Evolutionary conservation across 2,329 filamentous ascomycete genomes (phyloP).

Genomic region (Botrytis porri): DNA sequence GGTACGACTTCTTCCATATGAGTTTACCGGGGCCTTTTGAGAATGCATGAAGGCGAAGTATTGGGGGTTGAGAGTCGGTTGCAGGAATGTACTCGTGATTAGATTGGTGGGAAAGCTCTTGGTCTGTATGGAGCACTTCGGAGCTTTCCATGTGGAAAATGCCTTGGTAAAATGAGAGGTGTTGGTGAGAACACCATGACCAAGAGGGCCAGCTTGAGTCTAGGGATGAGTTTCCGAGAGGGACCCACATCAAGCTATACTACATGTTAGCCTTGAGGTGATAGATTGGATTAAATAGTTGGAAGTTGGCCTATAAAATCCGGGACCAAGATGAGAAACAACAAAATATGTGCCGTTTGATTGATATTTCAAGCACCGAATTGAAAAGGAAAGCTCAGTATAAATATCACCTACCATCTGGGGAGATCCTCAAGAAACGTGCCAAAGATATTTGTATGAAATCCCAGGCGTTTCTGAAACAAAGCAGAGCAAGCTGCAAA

Average conservation of each 20-base stretch:
- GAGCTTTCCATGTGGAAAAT: not conserved
- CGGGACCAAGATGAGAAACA: not conserved
- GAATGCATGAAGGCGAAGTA: not conserved
- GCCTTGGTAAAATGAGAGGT: not conserved
- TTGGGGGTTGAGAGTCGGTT: not conserved
- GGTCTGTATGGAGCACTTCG: not conserved
- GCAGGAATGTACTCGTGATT: not conserved
- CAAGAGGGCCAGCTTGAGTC: not conserved
- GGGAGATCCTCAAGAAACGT: not conserved
- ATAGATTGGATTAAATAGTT: rapidly evolving
- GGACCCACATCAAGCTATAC: not conserved
- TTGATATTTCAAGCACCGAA: not conserved
- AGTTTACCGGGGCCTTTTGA: not conserved
- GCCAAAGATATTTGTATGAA: not conserved
- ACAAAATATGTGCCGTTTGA: not conserved
- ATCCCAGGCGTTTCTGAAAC: not conserved
- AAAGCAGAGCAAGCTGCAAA: not conserved
- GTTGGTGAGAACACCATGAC: not conserved
- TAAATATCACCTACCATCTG: not conserved
- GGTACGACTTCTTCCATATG: not conserved
- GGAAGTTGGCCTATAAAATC: not conserved
- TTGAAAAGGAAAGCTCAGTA: not conserved
- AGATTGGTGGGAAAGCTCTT: not conserved
- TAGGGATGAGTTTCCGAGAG: not conserved
- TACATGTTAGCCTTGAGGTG: not conserved